Percentiles rank a stretch among this genome's conserved stretches.
Evolutionary conservation across 257 asterid species (phyloP).

Genomic region (Paulownia fortunei): DNA sequence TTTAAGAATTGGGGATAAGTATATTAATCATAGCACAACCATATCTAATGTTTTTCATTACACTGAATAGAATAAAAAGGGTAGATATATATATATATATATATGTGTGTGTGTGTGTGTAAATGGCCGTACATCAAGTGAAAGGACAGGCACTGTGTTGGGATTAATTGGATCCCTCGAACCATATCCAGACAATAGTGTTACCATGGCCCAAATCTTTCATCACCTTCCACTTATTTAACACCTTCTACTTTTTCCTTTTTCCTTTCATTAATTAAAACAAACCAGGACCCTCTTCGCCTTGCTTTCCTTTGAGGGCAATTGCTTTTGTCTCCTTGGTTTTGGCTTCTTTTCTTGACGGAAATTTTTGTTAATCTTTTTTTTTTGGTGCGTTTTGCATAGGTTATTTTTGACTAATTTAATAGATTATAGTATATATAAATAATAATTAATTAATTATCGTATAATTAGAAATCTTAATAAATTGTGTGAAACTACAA

Average conservation of each 20-base stretch:
- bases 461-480: too few species aligned
- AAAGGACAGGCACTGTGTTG: conserved; percentile 45
- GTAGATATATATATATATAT: background rate
- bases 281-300: background rate
- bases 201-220: conserved; percentile 26
- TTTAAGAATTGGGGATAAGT: background rate
- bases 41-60: conserved; percentile 28
- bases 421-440: too few species aligned
- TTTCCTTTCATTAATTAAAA: background rate
- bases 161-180: conserved; percentile 36
- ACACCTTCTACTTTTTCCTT: background rate
- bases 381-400: too few species aligned
- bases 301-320: background rate
- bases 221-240: conserved; percentile 27
- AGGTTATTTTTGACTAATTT: too few species aligned
- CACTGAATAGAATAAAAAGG: conserved; percentile 15
- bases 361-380: background rate
- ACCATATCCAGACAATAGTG: conserved; percentile 38
- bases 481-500: too few species aligned
- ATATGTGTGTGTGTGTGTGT: too few species aligned
- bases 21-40: background rate
- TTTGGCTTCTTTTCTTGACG: background rate
- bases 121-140: conserved; percentile 42
- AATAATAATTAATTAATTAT: too few species aligned
- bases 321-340: conserved; percentile 17